Base-by-base conservation (phyloP, 2,329 filamentous ascomycete species). In the Venturia effusa region DNA sequence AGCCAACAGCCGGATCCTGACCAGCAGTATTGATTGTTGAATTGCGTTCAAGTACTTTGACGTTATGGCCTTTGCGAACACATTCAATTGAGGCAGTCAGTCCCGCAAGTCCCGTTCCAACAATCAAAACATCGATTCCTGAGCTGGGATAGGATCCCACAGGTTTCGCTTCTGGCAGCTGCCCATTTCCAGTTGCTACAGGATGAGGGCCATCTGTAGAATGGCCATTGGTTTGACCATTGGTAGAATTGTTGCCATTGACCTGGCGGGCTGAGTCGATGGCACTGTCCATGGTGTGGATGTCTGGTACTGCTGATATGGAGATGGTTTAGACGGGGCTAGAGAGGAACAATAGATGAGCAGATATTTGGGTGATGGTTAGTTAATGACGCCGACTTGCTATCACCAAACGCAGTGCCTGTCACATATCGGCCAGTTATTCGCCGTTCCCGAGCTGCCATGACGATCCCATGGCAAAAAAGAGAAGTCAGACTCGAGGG, bases 11-110 rank as follows among this genome's bases (percentile, higher is more conserved):
- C 5, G 11, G 17, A 51, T 30, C 3, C 40, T 67, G 69, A 81
- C 80, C 81, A 63, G 78, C 76, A 15, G 80, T 81, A 71, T 81
- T 83, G 71, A 82, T 81, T 57, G 75, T 73, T 17, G 73, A 69
- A 64, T 80, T 79, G 27, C 78, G 75, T 75, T 76, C 74, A 41
- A 76, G 64, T n/a, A 76, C 73, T 54, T 70, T 70, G 34, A 76
- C 74, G 67, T 71, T 74, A 66, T 76, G 74, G 40, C 74, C 74
- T 70, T 76, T 76, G 67, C 74, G 73, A 45, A 71, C 69, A 63
- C 73, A 75, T 66, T 76, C 74, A 39, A 76, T 70, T 1, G 74
- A 72, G 59, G 73, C 73, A 22, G 73, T 73, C 22, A 76, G 66
- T 4, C 74, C 74, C 32, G 74, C 74, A 27, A 76, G 67, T 10